Percentiles rank a stretch among this genome's conserved stretches.
Evolutionary conservation across 2,329 filamentous ascomycete species (phyloP).

Genomic region (Trichoderma oligosporum): DNA sequence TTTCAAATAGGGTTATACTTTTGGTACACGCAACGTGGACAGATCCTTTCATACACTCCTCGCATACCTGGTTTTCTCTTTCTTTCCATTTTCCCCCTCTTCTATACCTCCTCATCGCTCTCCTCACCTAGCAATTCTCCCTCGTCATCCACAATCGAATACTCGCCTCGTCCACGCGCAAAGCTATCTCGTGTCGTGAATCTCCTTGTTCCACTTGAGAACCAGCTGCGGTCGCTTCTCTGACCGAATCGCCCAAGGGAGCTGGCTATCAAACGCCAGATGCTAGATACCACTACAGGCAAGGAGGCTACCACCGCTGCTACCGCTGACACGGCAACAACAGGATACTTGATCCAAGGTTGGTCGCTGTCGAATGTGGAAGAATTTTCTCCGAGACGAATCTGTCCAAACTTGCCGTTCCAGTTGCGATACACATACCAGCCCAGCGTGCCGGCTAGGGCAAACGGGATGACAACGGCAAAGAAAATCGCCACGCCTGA

Average conservation of each 20-base stretch:
- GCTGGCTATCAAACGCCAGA: conserved; percentile 64
- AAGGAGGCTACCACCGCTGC: conserved; percentile 58
- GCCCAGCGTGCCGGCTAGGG: conserved; percentile 65
- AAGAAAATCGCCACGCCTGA: conserved; percentile 78
- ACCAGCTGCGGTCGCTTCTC: conserved; percentile 47
- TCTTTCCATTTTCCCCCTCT: background rate
- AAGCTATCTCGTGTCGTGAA: conserved; percentile 91
- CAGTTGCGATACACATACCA: conserved; percentile 84
- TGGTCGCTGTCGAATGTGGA: conserved; percentile 62
- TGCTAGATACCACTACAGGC: conserved; percentile 66
- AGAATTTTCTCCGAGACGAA: conserved; percentile 73
- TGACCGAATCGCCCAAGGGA: conserved; percentile 51
- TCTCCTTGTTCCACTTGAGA: conserved; percentile 58
- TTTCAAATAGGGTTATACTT: background rate
- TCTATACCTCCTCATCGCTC: conserved; percentile 75
- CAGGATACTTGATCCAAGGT: conserved; percentile 76
- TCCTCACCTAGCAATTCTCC: conserved; percentile 91
- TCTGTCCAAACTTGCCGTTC: conserved; percentile 86
- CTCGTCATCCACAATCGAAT: conserved; percentile 85
- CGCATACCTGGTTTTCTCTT: background rate
- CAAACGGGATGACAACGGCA: conserved; percentile 72
- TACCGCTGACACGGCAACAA: conserved; percentile 65
- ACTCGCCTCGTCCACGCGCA: conserved; percentile 80
- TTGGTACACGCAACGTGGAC: conserved; percentile 10
- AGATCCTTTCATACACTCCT: background rate